Conservation (phyloP, 2,329 filamentous ascomycete genomes). For the Xylaria digitata region DNA sequence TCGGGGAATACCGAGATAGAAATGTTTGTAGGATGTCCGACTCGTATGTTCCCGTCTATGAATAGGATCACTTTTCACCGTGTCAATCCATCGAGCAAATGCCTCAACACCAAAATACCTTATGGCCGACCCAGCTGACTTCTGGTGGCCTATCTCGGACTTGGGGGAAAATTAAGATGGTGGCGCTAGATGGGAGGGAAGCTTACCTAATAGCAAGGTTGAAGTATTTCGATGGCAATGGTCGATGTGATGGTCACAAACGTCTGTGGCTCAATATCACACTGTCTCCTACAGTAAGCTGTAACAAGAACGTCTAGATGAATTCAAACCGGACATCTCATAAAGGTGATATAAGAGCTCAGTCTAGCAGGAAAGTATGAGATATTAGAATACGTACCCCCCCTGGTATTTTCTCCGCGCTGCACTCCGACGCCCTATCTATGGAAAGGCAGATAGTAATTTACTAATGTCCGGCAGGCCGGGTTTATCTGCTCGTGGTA, state of each 20-base stretch:
- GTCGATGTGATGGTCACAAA: not conserved
- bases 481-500: slow-evolving; percentile 23
- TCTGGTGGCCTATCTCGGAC: slow-evolving; percentile 1
- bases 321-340: slow-evolving; percentile 2
- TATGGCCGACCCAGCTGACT: not conserved
- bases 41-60: slow-evolving; percentile 20
- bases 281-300: not conserved
- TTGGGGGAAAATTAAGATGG: slow-evolving; percentile 6
- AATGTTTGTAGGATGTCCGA: slow-evolving; percentile 19
- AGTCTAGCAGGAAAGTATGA: slow-evolving; percentile 9
- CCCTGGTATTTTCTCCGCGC: slow-evolving; percentile 10
- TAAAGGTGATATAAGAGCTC: slow-evolving; percentile 3
- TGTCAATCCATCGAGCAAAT: slow-evolving; percentile 18
- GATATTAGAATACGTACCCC: slow-evolving; percentile 8
- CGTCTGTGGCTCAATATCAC: not conserved
- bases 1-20: slow-evolving; percentile 19
- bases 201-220: slow-evolving; percentile 3
- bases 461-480: slow-evolving; percentile 28
- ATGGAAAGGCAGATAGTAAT: slow-evolving; percentile 9
- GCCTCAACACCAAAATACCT: slow-evolving; percentile 7
- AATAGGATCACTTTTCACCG: not conserved
- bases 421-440: slow-evolving; percentile 25
- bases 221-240: slow-evolving; percentile 1
- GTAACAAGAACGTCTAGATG: not conserved
- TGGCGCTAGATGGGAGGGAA: slow-evolving; percentile 11